These are phyloP conservation scores for Gentiana dahurica DNA, from an alignment of 257 asterid genomes.

Conservation along the genomic window DNA sequence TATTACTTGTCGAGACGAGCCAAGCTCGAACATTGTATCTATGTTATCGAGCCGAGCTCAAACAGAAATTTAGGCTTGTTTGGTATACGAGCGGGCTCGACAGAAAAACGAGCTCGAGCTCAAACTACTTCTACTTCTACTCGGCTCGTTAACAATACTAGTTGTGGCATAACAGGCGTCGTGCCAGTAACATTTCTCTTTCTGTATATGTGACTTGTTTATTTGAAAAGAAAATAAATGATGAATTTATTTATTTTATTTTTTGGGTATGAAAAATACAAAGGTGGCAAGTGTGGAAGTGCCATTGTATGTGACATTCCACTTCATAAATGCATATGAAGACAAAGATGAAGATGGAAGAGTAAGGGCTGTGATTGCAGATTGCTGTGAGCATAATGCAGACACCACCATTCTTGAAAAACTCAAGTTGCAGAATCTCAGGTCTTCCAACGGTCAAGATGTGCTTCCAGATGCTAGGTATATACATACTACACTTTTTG, in stretches of 20 bases:
- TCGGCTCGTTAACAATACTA: too few species aligned
- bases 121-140: too few species aligned
- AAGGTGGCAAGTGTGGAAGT: constrained; percentile 98
- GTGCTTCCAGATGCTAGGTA: constrained; percentile 85
- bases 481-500: too few species aligned
- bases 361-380: constrained; percentile 62
- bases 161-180: too few species aligned
- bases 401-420: constrained; percentile 74
- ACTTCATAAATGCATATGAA: constrained; percentile 93
- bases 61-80: too few species aligned
- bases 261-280: not conserved
- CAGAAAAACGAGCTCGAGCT: too few species aligned
- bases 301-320: constrained; percentile 74
- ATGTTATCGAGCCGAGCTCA: too few species aligned
- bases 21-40: too few species aligned
- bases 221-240: not conserved
- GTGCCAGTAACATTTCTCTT: not conserved
- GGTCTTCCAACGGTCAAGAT: constrained; percentile 49
- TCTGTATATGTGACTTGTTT: not conserved
- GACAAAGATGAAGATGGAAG: constrained; percentile 86
- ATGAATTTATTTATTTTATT: not conserved
- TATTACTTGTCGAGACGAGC: too few species aligned
- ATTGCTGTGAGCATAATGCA: constrained; percentile 87
- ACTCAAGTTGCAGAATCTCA: constrained; percentile 63
- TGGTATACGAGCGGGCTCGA: too few species aligned